Conservation (phyloP, 2,329 filamentous ascomycete species). For the Catunica adiposa region DNA sequence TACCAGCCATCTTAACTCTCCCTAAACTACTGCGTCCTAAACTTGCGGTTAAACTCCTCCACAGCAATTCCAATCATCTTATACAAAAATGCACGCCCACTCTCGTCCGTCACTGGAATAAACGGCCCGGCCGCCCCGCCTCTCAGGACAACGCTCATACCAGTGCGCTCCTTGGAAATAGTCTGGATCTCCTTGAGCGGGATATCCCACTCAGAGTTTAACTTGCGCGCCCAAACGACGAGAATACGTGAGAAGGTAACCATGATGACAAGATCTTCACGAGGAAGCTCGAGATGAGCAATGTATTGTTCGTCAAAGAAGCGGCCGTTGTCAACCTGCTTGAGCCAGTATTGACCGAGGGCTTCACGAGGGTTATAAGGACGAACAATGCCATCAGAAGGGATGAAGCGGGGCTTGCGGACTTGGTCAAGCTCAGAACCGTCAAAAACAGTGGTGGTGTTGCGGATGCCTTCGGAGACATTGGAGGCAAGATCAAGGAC, state of each 20-base stretch:
- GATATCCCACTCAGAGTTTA: conserved; percentile 90
- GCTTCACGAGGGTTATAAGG: conserved; percentile 92
- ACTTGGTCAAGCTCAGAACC: conserved; percentile 86
- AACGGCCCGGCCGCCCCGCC: conserved; percentile 90
- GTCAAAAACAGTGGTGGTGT: conserved; percentile 97
- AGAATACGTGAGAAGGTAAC: conserved; percentile 78
- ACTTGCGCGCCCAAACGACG: conserved; percentile 69
- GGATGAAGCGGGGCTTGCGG: conserved; percentile 82
- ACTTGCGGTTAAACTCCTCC: conserved; percentile 50
- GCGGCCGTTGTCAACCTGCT: conserved; percentile 91
- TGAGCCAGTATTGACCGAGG: conserved; percentile 94
- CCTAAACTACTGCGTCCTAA: conserved; percentile 24
- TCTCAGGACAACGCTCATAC: conserved; percentile 73
- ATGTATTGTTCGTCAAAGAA: conserved; percentile 98
- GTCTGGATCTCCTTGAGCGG: conserved; percentile 91
- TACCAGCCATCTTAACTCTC: too few species aligned
- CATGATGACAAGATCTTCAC: conserved; percentile 78
- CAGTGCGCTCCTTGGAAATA: conserved; percentile 90
- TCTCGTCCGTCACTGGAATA: conserved; percentile 83
- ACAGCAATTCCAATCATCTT: conserved; percentile 49
- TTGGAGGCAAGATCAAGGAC: conserved; percentile 95
- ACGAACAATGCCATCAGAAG: conserved; percentile 79
- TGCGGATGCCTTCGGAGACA: conserved; percentile 90
- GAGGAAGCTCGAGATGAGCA: conserved; percentile 80
- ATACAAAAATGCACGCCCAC: conserved; percentile 46